phyloP scores from a whole-genome alignment of 306 rosid genomes.

The Calophaca sinica region DNA sequence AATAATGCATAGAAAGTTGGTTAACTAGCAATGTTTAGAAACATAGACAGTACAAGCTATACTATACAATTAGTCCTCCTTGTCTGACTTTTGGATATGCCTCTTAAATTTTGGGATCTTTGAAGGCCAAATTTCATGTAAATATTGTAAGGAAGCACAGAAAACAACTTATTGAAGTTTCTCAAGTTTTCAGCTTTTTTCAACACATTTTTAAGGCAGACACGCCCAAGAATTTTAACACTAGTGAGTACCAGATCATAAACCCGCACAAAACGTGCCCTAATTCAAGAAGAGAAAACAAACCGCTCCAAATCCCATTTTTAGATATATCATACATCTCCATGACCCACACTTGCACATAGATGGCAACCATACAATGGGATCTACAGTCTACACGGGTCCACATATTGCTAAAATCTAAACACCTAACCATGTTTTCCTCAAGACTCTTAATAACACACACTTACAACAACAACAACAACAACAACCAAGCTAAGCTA shows the following conservation, averaged over 20 bases:
- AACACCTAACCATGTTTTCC: not conserved
- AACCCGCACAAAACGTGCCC: slow-evolving; percentile 2
- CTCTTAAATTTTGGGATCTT: not conserved
- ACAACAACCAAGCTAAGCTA: slow-evolving; percentile 15
- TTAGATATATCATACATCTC: not conserved
- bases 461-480: slow-evolving; percentile 10
- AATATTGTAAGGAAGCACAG: slow-evolving; percentile 4
- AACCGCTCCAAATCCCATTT: slow-evolving; percentile 11
- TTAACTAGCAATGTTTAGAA: not conserved
- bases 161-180: not conserved
- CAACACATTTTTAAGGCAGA: slow-evolving; percentile 19
- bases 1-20: not conserved
- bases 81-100: slow-evolving; percentile 3
- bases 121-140: slow-evolving; percentile 21
- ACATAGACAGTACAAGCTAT: not conserved
- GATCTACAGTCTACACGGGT: not conserved
- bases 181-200: slow-evolving; percentile 29
- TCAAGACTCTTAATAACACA: not conserved
- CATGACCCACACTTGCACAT: not conserved
- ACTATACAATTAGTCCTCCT: not conserved
- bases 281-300: slow-evolving; percentile 3
- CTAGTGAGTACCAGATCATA: not conserved
- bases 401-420: not conserved
- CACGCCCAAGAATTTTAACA: not conserved
- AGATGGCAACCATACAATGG: slow-evolving; percentile 13